Evolutionary conservation across 768 basidiomycete genomes (phyloP), one percentile per base, ranked within the genome.

Genomic region (Boletus tomentosulus): DNA sequence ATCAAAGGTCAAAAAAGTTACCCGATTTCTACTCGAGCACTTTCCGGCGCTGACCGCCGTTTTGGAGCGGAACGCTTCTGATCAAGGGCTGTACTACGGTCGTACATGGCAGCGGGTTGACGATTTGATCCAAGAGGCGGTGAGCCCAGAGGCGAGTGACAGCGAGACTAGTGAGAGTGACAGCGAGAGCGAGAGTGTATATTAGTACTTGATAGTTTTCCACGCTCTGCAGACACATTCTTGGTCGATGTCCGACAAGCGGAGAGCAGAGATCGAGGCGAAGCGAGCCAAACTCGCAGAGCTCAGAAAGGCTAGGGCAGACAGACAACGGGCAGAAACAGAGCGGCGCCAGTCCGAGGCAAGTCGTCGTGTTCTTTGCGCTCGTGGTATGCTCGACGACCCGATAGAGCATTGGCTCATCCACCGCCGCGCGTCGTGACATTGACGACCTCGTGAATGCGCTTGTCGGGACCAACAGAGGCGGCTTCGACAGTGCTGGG

Each of bases 261-360:
- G 92, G 46, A 74, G 90, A 65, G 85, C 85, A 64, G 94, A 97
- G 73, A 89, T 98, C 55, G 92, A 93, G 70, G 89, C 86, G 25
- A 98, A 98, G 73, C 77, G 86, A 57, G 83, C 84, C 11, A 94
- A 92, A 71, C 84, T 98, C 33, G 90, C 84, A 47, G 91, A 92
- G 58, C 77, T 97, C 35, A 78, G 89, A 51, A 81, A 86, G 68
- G 87, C 86, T 6, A 80, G 92, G 43, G 84, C 84, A 34, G 83
- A 88, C 57, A 74, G 87, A 62, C 79, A 85, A 62, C 81, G 75
- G 54, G 76, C 73, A 53, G 84, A 82, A 46, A 72, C 71, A 24
- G 77, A 82, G 44, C 59, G 68, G 50, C 65, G 60, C 8, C 65
- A 60, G 41, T 52, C 65, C 37, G 64, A 67, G 55, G 68, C 68